These are phyloP conservation scores for Cyberlindnera saturnus DNA, from an alignment of 805 yeast species.

Conservation along the genomic window DNA sequence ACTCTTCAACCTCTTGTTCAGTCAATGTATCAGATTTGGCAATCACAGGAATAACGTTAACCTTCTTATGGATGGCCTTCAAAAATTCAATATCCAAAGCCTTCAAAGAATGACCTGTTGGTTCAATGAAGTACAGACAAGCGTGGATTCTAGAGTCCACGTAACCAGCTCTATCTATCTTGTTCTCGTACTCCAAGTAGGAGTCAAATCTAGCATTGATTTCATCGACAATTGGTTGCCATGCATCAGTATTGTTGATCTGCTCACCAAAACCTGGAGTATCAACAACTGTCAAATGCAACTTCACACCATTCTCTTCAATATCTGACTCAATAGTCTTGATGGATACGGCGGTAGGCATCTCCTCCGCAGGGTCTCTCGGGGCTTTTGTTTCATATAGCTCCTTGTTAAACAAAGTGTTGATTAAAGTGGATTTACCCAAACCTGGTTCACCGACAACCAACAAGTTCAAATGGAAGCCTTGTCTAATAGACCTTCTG, in stretches of 20 bases:
- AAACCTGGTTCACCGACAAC: slow-evolving; percentile 89
- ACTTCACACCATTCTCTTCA: slow-evolving; percentile 90
- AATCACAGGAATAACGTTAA: slow-evolving; percentile 89
- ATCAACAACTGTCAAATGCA: slow-evolving; percentile 77
- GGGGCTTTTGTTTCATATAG: slow-evolving; percentile 39
- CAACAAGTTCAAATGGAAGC: slow-evolving; percentile 83
- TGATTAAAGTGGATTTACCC: slow-evolving; percentile 88
- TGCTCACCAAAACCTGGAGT: slow-evolving; percentile 94
- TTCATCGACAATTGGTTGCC: slow-evolving; percentile 92
- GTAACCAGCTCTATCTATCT: slow-evolving; percentile 63
- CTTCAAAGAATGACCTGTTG: slow-evolving; percentile 90
- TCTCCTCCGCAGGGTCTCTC: slow-evolving; percentile 37
- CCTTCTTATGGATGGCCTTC: slow-evolving; percentile 83
- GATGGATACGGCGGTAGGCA: slow-evolving; percentile 45
- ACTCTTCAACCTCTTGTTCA: slow-evolving; percentile 71
- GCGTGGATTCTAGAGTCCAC: slow-evolving; percentile 90
- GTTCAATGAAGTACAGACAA: slow-evolving; percentile 88
- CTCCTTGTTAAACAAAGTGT: slow-evolving; percentile 76
- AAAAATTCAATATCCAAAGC: slow-evolving; percentile 86
- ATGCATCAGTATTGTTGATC: slow-evolving; percentile 69
- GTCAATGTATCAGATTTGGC: slow-evolving; percentile 93
- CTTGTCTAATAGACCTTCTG: slow-evolving; percentile 83
- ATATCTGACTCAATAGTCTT: slow-evolving; percentile 62
- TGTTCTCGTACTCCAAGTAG: slow-evolving; percentile 85
- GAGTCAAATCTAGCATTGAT: slow-evolving; percentile 80